Conservation (phyloP, 2,329 filamentous ascomycete species). For the Blastomyces gilchristii region DNA sequence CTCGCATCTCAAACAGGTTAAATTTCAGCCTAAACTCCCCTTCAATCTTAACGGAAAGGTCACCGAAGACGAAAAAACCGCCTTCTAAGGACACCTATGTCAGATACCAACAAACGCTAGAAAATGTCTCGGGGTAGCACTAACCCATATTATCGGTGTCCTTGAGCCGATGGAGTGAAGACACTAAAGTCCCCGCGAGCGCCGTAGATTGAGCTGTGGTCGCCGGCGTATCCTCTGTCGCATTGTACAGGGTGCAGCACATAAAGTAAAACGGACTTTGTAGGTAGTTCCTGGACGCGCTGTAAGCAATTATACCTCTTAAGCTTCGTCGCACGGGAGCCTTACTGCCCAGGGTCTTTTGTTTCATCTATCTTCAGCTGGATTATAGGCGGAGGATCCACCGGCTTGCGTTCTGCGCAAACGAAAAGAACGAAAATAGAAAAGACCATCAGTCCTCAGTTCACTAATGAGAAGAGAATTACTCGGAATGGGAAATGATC, state of each 20-base stretch:
- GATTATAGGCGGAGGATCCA: conserved; percentile 75
- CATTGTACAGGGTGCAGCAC: conserved; percentile 46
- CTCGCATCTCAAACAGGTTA: conserved; percentile 62
- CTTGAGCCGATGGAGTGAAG: conserved; percentile 72
- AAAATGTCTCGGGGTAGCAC: conserved; percentile 14
- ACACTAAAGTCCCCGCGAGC: conserved; percentile 63
- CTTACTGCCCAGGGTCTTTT: conserved; percentile 51
- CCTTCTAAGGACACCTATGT: conserved; percentile 45
- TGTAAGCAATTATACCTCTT: conserved; percentile 1
- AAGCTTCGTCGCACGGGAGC: conserved; percentile 17
- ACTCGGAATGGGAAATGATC: neutral
- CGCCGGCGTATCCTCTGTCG: conserved; percentile 37
- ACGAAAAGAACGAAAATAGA: conserved; percentile 1
- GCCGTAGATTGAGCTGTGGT: conserved; percentile 41
- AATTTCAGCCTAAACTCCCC: conserved; percentile 67
- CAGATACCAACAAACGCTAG: neutral
- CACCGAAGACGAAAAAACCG: conserved; percentile 84
- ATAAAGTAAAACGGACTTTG: conserved; percentile 57
- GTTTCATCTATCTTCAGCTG: conserved; percentile 50
- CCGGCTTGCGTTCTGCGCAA: conserved; percentile 62
- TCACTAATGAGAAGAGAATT: neutral
- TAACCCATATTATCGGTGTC: conserved; percentile 58
- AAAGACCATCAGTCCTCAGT: conserved; percentile 11
- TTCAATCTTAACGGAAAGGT: conserved; percentile 66
- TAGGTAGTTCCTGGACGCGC: conserved; percentile 40